Percentiles rank a stretch among this genome's conserved stretches.
Conservation (phyloP, 345 rosid species). For the Pistacia atlantica region DNA sequence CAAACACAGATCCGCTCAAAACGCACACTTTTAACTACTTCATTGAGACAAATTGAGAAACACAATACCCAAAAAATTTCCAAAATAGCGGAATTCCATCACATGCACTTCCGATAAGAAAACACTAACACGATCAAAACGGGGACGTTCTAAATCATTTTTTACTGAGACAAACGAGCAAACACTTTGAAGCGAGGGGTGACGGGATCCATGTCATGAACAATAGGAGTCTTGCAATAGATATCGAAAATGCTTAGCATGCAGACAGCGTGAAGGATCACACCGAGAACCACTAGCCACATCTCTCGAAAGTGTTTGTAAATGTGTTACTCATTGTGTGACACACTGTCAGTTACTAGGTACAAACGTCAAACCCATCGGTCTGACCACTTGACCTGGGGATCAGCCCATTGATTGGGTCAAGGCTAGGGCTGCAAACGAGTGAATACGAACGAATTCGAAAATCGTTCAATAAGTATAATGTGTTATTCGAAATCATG, state of each 20-base stretch:
- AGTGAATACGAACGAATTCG: too few relatives aligned
- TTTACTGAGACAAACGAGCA: conserved; percentile 17
- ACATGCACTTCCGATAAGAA: not conserved
- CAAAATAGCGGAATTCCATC: not conserved
- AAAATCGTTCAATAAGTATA: too few relatives aligned
- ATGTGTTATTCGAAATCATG: too few relatives aligned
- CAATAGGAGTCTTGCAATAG: conserved; percentile 92
- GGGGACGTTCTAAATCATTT: not conserved
- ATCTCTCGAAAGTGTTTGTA: conserved; percentile 52
- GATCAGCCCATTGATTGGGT: too few relatives aligned
- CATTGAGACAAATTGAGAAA: not conserved
- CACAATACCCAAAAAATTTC: too few relatives aligned
- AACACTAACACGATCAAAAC: too few relatives aligned
- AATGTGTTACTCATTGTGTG: not conserved
- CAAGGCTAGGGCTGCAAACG: too few relatives aligned
- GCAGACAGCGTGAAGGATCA: conserved; percentile 84
- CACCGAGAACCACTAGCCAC: conserved; percentile 81
- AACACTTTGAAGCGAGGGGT: conserved; percentile 56
- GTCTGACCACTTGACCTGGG: too few relatives aligned
- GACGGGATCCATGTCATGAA: conserved; percentile 92
- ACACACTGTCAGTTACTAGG: too few relatives aligned
- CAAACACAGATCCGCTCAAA: too few relatives aligned
- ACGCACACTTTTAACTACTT: too few relatives aligned
- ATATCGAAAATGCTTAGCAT: conserved; percentile 97
- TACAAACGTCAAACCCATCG: too few relatives aligned